A percentile compares a stretch with the other conserved stretches of the same genome.
Evolutionary conservation across 225 moss, liverwort and hornwort species (phyloP).

Genomic region (Marchantia polymorpha): DNA sequence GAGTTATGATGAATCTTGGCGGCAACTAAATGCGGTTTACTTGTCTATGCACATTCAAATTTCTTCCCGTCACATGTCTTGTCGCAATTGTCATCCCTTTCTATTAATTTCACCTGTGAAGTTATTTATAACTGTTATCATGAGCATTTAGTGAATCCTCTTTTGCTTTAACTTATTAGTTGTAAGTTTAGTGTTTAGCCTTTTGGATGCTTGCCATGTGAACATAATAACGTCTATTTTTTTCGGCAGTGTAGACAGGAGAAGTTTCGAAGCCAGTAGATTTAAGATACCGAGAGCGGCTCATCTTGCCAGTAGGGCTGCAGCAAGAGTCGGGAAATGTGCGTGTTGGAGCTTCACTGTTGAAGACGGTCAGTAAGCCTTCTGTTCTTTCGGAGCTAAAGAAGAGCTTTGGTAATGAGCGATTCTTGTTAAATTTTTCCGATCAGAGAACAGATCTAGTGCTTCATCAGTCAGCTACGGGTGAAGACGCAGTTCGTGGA

Average conservation of each 20-base stretch:
- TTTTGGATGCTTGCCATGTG: no score
- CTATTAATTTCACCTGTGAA: no score
- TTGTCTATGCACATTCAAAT: no score
- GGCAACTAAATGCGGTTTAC: no score
- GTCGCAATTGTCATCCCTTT: no score
- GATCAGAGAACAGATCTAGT: conserved; percentile 86
- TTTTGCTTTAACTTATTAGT: no score
- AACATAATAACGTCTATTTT: no score
- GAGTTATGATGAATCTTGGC: no score
- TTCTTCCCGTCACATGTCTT: no score
- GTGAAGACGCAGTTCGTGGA: conserved; percentile 85
- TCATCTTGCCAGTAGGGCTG: conserved; percentile 66
- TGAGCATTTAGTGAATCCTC: no score
- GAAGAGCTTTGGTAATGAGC: conserved; percentile 60
- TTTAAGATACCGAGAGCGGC: conserved; percentile 72
- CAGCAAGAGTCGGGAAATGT: conserved; percentile 87
- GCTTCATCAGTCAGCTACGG: conserved; percentile 91
- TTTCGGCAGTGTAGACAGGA: conserved; percentile 55
- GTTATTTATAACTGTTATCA: no score
- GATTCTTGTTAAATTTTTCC: conserved; percentile 72
- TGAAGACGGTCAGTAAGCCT: conserved; percentile 56
- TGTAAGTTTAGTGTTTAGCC: no score
- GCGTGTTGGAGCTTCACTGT: conserved; percentile 60
- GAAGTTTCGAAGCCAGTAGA: conserved; percentile 77
- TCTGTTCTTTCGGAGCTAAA: conserved; percentile 62